These are phyloP conservation scores for Pleurotus pulmonarius DNA, from an alignment of 768 basidiomycete genomes.

Conservation along the genomic window DNA sequence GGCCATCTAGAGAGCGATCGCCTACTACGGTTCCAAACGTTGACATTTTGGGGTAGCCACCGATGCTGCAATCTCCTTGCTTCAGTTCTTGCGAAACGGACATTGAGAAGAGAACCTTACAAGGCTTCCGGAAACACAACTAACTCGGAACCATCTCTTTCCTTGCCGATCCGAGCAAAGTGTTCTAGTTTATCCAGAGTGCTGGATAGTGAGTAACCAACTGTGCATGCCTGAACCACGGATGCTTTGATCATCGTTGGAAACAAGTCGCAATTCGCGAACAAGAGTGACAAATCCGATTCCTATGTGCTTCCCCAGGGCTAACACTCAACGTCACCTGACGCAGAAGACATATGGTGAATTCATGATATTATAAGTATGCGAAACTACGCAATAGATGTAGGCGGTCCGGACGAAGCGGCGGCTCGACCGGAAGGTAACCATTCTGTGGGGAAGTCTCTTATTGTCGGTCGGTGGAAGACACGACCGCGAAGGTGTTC, in stretches of 20 bases:
- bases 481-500: conserved; percentile 58
- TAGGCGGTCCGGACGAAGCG: not conserved
- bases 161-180: conserved; percentile 39
- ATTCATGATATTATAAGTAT: no score
- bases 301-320: not conserved
- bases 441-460: conserved; percentile 87
- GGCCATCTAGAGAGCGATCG: conserved; percentile 41
- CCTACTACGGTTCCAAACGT: conserved; percentile 51
- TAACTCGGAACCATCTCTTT: conserved; percentile 43
- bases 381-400: not conserved
- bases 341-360: not conserved
- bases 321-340: conserved; percentile 1
- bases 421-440: conserved; percentile 36
- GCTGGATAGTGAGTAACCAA: conserved; percentile 37
- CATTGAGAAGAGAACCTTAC: conserved; percentile 24
- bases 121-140: conserved; percentile 59
- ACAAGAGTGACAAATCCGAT: not conserved
- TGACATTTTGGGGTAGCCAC: conserved; percentile 59
- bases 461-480: conserved; percentile 57
- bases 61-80: conserved; percentile 32
- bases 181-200: conserved; percentile 49
- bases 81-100: not conserved
- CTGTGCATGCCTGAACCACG: conserved; percentile 50
- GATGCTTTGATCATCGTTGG: conserved; percentile 39
- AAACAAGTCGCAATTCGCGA: not conserved